These are phyloP conservation scores for Petunia secreta DNA, from an alignment of 257 asterid genomes.

Conservation along the genomic window DNA sequence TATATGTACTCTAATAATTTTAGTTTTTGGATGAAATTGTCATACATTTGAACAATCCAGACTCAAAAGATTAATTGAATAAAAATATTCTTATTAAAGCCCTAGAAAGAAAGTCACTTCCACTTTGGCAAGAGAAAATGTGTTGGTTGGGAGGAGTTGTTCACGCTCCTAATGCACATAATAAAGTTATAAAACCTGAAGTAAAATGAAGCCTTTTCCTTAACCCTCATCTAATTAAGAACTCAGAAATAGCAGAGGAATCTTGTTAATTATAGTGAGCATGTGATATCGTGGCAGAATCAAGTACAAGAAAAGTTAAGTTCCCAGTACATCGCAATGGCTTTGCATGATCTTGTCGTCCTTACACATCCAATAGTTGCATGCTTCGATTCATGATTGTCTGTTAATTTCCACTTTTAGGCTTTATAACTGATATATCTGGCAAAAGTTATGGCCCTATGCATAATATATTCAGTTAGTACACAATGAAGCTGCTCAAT, in stretches of 20 bases:
- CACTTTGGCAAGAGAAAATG: background rate
- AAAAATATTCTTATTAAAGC: background rate
- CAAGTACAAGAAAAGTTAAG: slow-evolving; percentile 23
- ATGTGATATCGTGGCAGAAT: slow-evolving; percentile 31
- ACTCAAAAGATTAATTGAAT: too few relatives aligned
- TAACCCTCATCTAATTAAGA: background rate
- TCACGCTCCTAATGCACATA: background rate
- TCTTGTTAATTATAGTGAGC: slow-evolving; percentile 27
- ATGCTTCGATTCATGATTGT: slow-evolving; percentile 20
- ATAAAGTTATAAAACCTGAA: background rate
- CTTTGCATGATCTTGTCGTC: slow-evolving; percentile 32
- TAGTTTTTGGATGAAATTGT: too few relatives aligned
- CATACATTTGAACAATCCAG: too few relatives aligned
- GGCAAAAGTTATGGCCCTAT: background rate
- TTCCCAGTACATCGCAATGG: slow-evolving; percentile 21
- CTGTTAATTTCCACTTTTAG: background rate
- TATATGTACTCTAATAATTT: too few relatives aligned
- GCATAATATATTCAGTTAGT: slow-evolving; percentile 15
- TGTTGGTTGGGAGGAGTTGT: background rate
- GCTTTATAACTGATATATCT: background rate
- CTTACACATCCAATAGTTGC: slow-evolving; percentile 15
- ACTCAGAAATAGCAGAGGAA: slow-evolving; percentile 15
- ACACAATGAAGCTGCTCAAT: background rate
- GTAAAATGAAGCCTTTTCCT: slow-evolving; percentile 10
- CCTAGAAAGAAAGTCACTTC: background rate